phyloP scores from a whole-genome alignment of 2,329 filamentous ascomycete genomes.

The Tolypocladium ovalisporum region DNA sequence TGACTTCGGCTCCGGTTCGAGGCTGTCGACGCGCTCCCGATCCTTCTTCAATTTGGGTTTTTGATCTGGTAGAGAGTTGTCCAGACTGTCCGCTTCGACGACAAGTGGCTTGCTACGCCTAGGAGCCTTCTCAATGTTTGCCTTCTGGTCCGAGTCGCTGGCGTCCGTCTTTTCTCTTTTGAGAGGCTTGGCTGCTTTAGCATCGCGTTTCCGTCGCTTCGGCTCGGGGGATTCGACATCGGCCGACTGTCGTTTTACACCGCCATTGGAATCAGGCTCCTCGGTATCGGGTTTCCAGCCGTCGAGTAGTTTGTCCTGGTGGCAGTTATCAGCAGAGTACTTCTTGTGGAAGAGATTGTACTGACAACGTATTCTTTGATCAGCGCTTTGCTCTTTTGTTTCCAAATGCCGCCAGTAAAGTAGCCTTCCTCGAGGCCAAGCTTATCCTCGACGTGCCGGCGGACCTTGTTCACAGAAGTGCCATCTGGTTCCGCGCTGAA shows the following conservation, averaged over 20 bases:
- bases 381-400: slow-evolving; percentile 44
- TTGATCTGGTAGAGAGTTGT: neutral
- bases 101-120: neutral
- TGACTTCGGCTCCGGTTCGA: slow-evolving; percentile 1
- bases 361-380: slow-evolving; percentile 45
- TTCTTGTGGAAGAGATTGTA: slow-evolving; percentile 3
- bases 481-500: slow-evolving; percentile 32
- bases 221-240: slow-evolving; percentile 23
- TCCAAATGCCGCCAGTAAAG: slow-evolving; percentile 40
- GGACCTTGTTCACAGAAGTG: slow-evolving; percentile 46
- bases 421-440: slow-evolving; percentile 39
- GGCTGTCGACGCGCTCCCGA: neutral
- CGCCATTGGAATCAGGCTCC: slow-evolving; percentile 15
- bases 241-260: slow-evolving; percentile 21
- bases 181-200: slow-evolving; percentile 16
- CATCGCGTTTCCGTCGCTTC: slow-evolving; percentile 26
- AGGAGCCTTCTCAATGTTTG: slow-evolving; percentile 4
- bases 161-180: slow-evolving; percentile 17
- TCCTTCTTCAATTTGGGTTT: slow-evolving; percentile 5
- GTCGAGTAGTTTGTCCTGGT: slow-evolving; percentile 24
- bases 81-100: neutral
- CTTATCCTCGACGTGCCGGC: slow-evolving; percentile 38
- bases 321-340: slow-evolving; percentile 2
- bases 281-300: slow-evolving; percentile 22
- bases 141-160: slow-evolving; percentile 1